These are phyloP conservation scores for Paramyrothecium sp. DNA, from an alignment of 2,329 filamentous ascomycete genomes.

Conservation along the genomic window DNA sequence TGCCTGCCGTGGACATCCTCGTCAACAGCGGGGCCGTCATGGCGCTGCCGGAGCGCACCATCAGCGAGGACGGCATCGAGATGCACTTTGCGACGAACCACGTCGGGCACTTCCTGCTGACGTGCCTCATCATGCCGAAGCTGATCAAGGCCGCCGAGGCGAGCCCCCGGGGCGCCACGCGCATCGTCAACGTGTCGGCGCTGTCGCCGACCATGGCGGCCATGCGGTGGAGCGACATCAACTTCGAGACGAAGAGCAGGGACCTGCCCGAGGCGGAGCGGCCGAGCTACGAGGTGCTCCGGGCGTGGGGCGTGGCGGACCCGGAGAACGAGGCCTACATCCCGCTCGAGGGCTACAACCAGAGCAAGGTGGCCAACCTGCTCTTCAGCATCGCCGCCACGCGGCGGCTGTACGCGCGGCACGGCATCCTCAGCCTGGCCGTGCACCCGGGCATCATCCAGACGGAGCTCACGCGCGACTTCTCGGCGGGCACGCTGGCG, in stretches of 20 bases:
- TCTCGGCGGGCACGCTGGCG: constrained; percentile 7
- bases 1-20: constrained; percentile 30
- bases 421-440: constrained; percentile 27
- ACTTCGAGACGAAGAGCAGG: constrained; percentile 31
- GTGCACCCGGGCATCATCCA: constrained; percentile 29
- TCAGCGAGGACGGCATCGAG: constrained; percentile 32
- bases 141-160: constrained; percentile 22
- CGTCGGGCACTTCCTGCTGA: constrained; percentile 33
- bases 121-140: constrained; percentile 30
- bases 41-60: constrained; percentile 24
- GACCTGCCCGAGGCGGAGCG: constrained; percentile 13
- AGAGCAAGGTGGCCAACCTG: constrained; percentile 22
- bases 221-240: constrained; percentile 39
- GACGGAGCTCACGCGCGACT: constrained; percentile 25
- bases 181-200: constrained; percentile 42
- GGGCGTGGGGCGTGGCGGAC: constrained; percentile 11
- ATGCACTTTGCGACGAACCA: constrained; percentile 32
- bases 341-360: constrained; percentile 19
- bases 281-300: constrained; percentile 5
- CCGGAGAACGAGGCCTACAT: constrained; percentile 13
- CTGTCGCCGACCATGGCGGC: constrained; percentile 34
- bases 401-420: constrained; percentile 16
- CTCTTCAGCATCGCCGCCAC: constrained; percentile 18
- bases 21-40: constrained; percentile 38
- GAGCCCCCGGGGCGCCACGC: constrained; percentile 24